Conservation (phyloP, 441 rosid species). For the Francoa sonchifolia region DNA sequence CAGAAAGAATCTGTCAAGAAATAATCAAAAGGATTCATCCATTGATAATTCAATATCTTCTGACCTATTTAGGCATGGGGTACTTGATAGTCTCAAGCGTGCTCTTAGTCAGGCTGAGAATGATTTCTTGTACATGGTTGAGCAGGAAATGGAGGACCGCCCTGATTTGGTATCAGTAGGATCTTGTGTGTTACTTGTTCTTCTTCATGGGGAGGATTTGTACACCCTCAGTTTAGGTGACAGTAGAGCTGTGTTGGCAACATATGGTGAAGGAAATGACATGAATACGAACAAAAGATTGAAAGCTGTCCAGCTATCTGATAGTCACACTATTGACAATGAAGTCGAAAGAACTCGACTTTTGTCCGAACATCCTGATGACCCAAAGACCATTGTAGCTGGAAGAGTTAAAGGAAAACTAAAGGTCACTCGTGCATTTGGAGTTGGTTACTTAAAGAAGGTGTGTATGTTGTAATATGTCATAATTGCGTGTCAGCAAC, state of each 20-base stretch:
- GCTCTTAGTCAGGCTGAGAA: conserved; percentile 71
- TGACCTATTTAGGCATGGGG: conserved; percentile 45
- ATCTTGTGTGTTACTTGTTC: conserved; percentile 72
- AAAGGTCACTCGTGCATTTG: conserved; percentile 84
- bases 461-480: conserved; percentile 24
- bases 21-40: conserved; percentile 8
- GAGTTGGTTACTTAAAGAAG: conserved; percentile 92
- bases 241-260: conserved; percentile 86
- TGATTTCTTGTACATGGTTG: conserved; percentile 82
- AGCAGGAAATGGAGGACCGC: conserved; percentile 92
- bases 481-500: no score
- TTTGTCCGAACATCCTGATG: conserved; percentile 68
- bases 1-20: conserved; percentile 5
- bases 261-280: conserved; percentile 24
- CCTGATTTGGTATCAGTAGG: conserved; percentile 92
- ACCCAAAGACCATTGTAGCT: conserved; percentile 41
- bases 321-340: conserved; percentile 76
- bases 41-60: conserved; percentile 12
- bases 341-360: conserved; percentile 51
- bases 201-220: conserved; percentile 63
- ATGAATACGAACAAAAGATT: conserved; percentile 20
- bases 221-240: conserved; percentile 77
- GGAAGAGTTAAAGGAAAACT: conserved; percentile 87
- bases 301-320: conserved; percentile 75
- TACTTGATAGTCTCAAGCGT: conserved; percentile 58